These are phyloP conservation scores for Gossypium davidsonii DNA, from an alignment of 441 rosid genomes.

Conservation along the genomic window DNA sequence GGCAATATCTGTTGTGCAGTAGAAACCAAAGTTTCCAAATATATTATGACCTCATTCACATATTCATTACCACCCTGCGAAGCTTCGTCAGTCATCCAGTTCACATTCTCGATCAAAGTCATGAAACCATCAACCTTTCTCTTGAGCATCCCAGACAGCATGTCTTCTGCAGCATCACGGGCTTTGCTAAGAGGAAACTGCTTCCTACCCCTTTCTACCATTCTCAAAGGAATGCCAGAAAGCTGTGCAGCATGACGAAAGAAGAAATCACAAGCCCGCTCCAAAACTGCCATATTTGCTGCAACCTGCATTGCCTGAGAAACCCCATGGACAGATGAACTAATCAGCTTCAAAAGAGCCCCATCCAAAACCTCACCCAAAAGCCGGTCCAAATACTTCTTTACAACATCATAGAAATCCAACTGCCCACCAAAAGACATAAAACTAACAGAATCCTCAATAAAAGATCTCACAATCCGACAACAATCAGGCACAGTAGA, in stretches of 20 bases:
- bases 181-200: conserved; percentile 1
- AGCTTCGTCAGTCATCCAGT: not conserved
- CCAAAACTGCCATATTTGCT: not conserved
- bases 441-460: conserved; percentile 1
- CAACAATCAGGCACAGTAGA: conserved; percentile 1
- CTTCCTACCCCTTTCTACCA: not conserved
- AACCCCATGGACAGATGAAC: not conserved
- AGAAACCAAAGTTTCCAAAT: conserved; percentile 2
- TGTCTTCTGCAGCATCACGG: not conserved
- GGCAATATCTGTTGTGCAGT: conserved; percentile 1
- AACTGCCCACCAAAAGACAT: not conserved
- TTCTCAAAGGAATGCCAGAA: conserved; percentile 2
- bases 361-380: conserved; percentile 1
- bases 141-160: not conserved
- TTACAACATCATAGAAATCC: conserved; percentile 2
- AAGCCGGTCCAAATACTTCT: conserved; percentile 3
- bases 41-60: not conserved
- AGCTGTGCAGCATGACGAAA: not conserved
- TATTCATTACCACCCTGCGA: not conserved
- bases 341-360: conserved; percentile 4
- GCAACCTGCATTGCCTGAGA: conserved; percentile 4
- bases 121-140: conserved; percentile 4
- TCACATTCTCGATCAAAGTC: conserved; percentile 2
- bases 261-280: conserved; percentile 4
- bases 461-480: conserved; percentile 1